Evolutionary conservation across 371 early-diverging fungal species (phyloP).

Genomic region (Sporodiniella umbellata): DNA sequence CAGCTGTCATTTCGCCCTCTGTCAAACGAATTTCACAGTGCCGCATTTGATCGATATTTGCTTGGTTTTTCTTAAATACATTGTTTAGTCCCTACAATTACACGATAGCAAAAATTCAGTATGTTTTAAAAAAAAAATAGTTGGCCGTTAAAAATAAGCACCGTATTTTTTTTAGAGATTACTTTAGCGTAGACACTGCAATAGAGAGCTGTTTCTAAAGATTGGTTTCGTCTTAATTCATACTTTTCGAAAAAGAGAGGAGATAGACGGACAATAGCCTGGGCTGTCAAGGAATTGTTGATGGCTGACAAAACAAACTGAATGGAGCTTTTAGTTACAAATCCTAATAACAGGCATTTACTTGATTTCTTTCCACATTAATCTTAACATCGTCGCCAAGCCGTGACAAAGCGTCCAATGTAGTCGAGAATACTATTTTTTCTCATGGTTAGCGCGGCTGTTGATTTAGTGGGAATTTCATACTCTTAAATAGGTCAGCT

Average conservation of each 20-base stretch:
- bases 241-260: slow-evolving; percentile 13
- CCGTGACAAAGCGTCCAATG: slow-evolving; percentile 1
- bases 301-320: slow-evolving; percentile 14
- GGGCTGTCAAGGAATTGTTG: slow-evolving; percentile 12
- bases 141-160: too few species aligned
- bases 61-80: slow-evolving; percentile 12
- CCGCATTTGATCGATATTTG: neutral
- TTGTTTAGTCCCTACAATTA: slow-evolving; percentile 6
- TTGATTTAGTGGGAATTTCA: too few species aligned
- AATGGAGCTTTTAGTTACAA: neutral
- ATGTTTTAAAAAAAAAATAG: too few species aligned
- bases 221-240: slow-evolving; percentile 2
- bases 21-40: slow-evolving; percentile 2
- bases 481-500: slow-evolving; percentile 5
- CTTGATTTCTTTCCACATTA: slow-evolving; percentile 9
- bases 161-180: neutral
- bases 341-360: neutral
- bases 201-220: neutral
- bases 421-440: slow-evolving; percentile 7
- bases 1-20: neutral
- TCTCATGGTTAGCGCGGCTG: too few species aligned
- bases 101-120: neutral
- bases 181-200: slow-evolving; percentile 9
- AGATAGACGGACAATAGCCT: slow-evolving; percentile 12
- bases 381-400: slow-evolving; percentile 6